Conservation (phyloP, 1,139 yeast genomes). For the Saccharomyces uvarum region DNA sequence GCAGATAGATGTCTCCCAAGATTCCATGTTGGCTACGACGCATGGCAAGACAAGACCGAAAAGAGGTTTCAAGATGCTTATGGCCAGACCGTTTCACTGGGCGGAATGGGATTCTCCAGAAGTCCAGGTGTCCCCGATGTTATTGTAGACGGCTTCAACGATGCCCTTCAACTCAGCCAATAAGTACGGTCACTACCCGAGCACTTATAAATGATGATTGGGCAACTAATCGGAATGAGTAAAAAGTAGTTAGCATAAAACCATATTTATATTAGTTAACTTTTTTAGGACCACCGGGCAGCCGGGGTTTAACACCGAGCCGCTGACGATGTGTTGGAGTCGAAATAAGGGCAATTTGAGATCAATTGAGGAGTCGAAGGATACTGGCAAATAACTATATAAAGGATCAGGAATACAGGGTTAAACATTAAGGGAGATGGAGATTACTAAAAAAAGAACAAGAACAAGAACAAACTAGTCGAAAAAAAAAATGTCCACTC, state of each 20-base stretch:
- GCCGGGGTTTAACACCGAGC: not conserved
- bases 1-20: constrained; percentile 67
- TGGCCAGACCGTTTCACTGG: constrained; percentile 45
- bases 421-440: not conserved
- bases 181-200: not conserved
- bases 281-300: not conserved
- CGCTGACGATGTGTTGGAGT: not conserved
- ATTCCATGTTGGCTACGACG: constrained; percentile 64
- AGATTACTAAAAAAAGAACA: not conserved
- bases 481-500: not conserved
- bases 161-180: constrained; percentile 34
- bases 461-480: not conserved
- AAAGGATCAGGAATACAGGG: not conserved
- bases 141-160: constrained; percentile 53
- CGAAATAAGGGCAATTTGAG: not conserved
- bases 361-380: not conserved
- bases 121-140: constrained; percentile 92
- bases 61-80: constrained; percentile 34
- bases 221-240: not conserved
- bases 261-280: not conserved
- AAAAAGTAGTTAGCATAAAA: not conserved
- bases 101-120: constrained; percentile 76
- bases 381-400: not conserved
- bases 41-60: constrained; percentile 37
- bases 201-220: not conserved